Percentiles rank a stretch among this genome's conserved stretches.
phyloP scores from a whole-genome alignment of 2,329 filamentous ascomycete genomes.

The Phoma sp. region DNA sequence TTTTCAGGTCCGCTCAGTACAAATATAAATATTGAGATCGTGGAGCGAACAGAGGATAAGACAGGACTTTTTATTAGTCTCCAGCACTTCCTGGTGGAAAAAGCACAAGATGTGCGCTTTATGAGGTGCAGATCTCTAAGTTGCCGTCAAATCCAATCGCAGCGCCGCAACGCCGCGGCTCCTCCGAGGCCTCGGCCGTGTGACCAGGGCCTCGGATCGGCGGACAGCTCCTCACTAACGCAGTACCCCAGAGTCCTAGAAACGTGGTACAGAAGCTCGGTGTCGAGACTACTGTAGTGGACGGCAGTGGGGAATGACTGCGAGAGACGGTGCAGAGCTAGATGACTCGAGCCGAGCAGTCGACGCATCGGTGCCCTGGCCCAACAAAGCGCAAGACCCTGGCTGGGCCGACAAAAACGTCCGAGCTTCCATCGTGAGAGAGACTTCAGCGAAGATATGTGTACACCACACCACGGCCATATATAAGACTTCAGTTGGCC shows the following conservation, averaged over 20 bases:
- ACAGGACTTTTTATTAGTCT: neutral
- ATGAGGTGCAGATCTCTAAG: slow-evolving; percentile 10
- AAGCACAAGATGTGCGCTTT: neutral
- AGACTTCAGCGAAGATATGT: slow-evolving; percentile 37
- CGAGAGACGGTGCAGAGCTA: neutral
- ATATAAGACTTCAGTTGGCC: slow-evolving; percentile 29
- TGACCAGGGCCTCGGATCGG: slow-evolving; percentile 7
- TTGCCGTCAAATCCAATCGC: slow-evolving; percentile 29
- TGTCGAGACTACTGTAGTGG: slow-evolving; percentile 3
- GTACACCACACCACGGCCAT: slow-evolving; percentile 35
- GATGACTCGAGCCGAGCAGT: slow-evolving; percentile 11
- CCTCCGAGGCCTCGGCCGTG: slow-evolving; percentile 27
- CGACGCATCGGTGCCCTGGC: slow-evolving; percentile 2
- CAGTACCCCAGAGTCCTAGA: slow-evolving; percentile 6
- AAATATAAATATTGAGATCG: neutral
- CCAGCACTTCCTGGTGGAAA: neutral
- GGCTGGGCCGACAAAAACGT: slow-evolving; percentile 16
- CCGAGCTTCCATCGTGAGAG: slow-evolving; percentile 22
- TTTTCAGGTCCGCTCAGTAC: no score
- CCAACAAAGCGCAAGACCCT: slow-evolving; percentile 9
- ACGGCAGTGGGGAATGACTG: slow-evolving; percentile 1
- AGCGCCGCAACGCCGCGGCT: slow-evolving; percentile 34
- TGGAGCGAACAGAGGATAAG: no score
- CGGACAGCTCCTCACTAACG: slow-evolving; percentile 8
- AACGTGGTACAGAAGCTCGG: neutral